A percentile compares a stretch with the other conserved stretches of the same genome.
These are phyloP conservation scores for Podosphaera leucotricha DNA, from an alignment of 2,329 filamentous ascomycete species.

Conservation along the genomic window DNA sequence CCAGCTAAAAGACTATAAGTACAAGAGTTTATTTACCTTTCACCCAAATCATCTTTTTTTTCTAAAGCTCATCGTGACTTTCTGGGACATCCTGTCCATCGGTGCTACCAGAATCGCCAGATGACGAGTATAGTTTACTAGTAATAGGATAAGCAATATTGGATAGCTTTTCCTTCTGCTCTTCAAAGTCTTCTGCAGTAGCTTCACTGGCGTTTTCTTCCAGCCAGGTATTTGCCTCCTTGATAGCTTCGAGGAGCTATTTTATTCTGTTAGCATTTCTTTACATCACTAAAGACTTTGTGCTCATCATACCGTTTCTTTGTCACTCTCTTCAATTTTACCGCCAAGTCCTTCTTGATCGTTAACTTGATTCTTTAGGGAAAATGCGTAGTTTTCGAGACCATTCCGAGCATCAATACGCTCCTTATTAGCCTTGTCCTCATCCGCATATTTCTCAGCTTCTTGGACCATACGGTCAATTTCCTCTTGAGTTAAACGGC, in stretches of 20 bases:
- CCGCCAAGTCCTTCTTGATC: slow-evolving; percentile 91
- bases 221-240: slow-evolving; percentile 92
- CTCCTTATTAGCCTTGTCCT: slow-evolving; percentile 94
- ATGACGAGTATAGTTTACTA: slow-evolving; percentile 70
- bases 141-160: slow-evolving; percentile 96
- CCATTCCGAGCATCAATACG: slow-evolving; percentile 91
- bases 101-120: slow-evolving; percentile 34
- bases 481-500: slow-evolving; percentile 83
- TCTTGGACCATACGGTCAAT: slow-evolving; percentile 98
- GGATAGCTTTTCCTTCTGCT: slow-evolving; percentile 98
- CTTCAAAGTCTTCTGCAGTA: slow-evolving; percentile 82
- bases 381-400: slow-evolving; percentile 98
- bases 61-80: slow-evolving; percentile 59
- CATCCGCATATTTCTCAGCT: slow-evolving; percentile 95
- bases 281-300: neutral
- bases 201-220: slow-evolving; percentile 81
- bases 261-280: slow-evolving; percentile 14
- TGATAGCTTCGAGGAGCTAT: slow-evolving; percentile 74
- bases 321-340: slow-evolving; percentile 97
- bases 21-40: neutral
- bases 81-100: slow-evolving; percentile 47
- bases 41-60: neutral
- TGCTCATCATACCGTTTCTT: slow-evolving; percentile 55
- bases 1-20: neutral
- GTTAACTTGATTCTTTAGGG: slow-evolving; percentile 96